These are phyloP conservation scores for Cyclospora cayetanensis DNA, from an alignment of 169 alveolate genomes.

Conservation along the genomic window DNA sequence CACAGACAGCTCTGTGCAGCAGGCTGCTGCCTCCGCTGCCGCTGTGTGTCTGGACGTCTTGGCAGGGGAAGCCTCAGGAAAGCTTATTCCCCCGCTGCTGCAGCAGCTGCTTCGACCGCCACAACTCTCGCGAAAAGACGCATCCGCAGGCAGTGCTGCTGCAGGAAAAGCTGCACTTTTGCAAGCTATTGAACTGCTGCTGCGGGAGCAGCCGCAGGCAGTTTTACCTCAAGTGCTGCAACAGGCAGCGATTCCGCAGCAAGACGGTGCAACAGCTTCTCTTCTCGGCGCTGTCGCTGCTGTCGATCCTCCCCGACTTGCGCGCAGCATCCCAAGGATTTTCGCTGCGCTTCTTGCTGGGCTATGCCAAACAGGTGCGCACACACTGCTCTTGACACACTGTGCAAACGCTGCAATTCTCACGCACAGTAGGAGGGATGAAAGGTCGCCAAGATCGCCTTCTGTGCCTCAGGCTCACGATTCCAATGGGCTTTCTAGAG, in stretches of 20 bases:
- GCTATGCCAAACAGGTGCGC: background rate
- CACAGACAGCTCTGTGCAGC: slow-evolving; percentile 11
- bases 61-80: slow-evolving; percentile 2
- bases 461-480: no score
- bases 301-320: background rate
- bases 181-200: slow-evolving; percentile 55
- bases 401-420: no score
- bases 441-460: no score
- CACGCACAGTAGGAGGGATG: no score
- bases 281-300: slow-evolving; percentile 46
- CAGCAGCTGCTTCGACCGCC: slow-evolving; percentile 54
- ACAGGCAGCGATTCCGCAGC: background rate
- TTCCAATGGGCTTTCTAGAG: no score
- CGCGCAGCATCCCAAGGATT: background rate
- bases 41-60: background rate
- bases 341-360: background rate
- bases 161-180: background rate
- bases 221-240: slow-evolving; percentile 43
- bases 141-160: background rate
- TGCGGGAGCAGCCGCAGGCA: slow-evolving; percentile 64
- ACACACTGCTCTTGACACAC: background rate
- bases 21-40: slow-evolving; percentile 53
- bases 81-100: slow-evolving; percentile 64
- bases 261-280: background rate
- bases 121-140: background rate